Base-by-base conservation (phyloP, 371 early-diverging fungal genomes). In the Actinomortierella ambigua region DNA sequence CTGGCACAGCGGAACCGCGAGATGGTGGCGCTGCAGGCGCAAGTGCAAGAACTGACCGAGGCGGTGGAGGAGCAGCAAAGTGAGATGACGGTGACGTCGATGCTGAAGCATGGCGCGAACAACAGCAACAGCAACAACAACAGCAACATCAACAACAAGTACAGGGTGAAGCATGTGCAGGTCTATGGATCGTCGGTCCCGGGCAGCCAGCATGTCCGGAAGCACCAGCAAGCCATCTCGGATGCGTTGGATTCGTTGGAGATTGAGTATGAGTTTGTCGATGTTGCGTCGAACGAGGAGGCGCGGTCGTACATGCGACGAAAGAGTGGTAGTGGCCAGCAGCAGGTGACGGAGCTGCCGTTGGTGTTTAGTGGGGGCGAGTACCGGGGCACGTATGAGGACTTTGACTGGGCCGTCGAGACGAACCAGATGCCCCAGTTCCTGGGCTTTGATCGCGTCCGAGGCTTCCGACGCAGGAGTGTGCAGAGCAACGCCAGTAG, bases 341-440 rank as follows among this genome's bases (percentile, higher is more conserved):
- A n/a, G n/a, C n/a, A n/a, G 34, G 63, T 62, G 46, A 59, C 23
- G 4, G 26, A 48, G 9, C 51, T 73, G 13, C 73, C 73, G 0
- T 63, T 63, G 42, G 47, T 73, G 54, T 73, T 73, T 41, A 46
- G 63, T 14, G 73, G 55, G 7, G 63, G 67, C 40, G 73, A 73
- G 24, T 73, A 63, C 58, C 53, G 66, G 6, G 73, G 73, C 15
- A 24, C 63, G 26, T 59, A 59, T 28, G 76, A 68, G 2, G 69
- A 76, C 39, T 76, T 76, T 54, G 69, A 76, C 29, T 65, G 69
- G 26, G 76, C 76, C 7, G 47, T 69, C 23, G 76, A 76, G 18
- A 65, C 69, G 0, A 56, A 76, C 23, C 66, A 68, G 48, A 17
- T 76, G 53, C 27, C 49, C 2, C 76, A 76, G 53, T 69, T 76